Percentiles rank a stretch among this genome's conserved stretches.
phyloP scores from a whole-genome alignment of 352 stramenopile species.

The Phytophthora capsici region DNA sequence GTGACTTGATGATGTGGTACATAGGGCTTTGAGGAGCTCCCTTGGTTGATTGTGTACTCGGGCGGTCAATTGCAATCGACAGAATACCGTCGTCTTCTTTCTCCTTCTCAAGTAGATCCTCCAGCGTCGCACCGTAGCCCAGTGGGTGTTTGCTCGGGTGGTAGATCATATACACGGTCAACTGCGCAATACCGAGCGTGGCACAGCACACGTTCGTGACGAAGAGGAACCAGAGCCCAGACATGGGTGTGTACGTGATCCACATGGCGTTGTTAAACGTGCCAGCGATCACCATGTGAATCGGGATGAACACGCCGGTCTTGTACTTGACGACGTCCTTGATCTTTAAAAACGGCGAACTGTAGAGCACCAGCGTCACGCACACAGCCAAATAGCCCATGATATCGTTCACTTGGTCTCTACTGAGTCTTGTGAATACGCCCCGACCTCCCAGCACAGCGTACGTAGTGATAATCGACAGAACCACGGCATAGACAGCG shows the following conservation, averaged over 20 bases:
- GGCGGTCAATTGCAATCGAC: conserved; percentile 27
- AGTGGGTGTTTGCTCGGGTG: conserved; percentile 55
- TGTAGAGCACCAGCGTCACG: conserved; percentile 60
- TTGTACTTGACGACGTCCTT: conserved; percentile 52
- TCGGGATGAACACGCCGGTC: conserved; percentile 55
- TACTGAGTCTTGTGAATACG: conserved; percentile 37
- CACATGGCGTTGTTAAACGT: conserved; percentile 65
- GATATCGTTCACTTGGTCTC: conserved; percentile 36
- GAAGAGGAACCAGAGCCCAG: conserved; percentile 59
- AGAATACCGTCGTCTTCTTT: conserved; percentile 20
- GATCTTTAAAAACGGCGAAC: conserved; percentile 64
- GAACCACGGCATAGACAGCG: conserved; percentile 27
- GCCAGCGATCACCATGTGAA: conserved; percentile 60
- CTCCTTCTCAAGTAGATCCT: conserved; percentile 37
- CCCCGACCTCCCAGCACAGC: conserved; percentile 35
- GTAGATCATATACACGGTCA: conserved; percentile 56
- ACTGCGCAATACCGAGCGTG: conserved; percentile 39
- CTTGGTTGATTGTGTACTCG: conserved; percentile 19
- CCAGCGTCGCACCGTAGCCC: conserved; percentile 19
- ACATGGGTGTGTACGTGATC: conserved; percentile 54
- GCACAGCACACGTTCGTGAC: conserved; percentile 53
- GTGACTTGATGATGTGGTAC: conserved; percentile 39
- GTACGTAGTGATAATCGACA: conserved; percentile 49
- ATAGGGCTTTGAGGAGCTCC: conserved; percentile 26
- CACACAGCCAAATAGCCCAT: conserved; percentile 46